Conservation (phyloP, 495 filamentous ascomycete species). For the Clavariopsis aquatica region DNA sequence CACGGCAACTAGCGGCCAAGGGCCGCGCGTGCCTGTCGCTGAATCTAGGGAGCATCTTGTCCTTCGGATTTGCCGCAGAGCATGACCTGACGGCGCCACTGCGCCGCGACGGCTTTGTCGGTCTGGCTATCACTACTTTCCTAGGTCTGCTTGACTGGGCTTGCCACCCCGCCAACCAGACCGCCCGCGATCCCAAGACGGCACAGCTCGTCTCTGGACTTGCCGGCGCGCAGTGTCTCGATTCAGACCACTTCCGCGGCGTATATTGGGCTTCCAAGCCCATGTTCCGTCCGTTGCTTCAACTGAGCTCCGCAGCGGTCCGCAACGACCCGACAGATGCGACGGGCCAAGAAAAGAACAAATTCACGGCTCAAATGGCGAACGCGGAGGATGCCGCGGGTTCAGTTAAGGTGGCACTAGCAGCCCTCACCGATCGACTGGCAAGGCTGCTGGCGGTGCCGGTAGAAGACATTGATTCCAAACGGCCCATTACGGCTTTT, state of each 20-base stretch:
- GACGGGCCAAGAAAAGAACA: background rate
- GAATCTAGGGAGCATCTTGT: slow-evolving; percentile 16
- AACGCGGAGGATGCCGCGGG: background rate
- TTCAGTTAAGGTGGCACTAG: background rate
- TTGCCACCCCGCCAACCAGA: slow-evolving; percentile 11
- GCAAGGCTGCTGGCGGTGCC: slow-evolving; percentile 23
- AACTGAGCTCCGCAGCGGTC: background rate
- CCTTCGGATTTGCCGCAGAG: slow-evolving; percentile 27
- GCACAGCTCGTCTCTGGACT: slow-evolving; percentile 21
- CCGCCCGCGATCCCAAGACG: background rate
- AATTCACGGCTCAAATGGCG: background rate
- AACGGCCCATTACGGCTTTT: slow-evolving; percentile 52
- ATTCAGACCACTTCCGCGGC: background rate
- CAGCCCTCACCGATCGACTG: slow-evolving; percentile 12
- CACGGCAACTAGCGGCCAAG: background rate
- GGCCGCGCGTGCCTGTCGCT: slow-evolving; percentile 4
- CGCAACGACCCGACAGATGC: background rate
- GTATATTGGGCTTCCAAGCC: slow-evolving; percentile 5
- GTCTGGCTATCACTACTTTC: slow-evolving; percentile 2
- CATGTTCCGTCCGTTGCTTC: slow-evolving; percentile 4
- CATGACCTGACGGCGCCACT: background rate
- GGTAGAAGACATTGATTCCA: slow-evolving; percentile 53
- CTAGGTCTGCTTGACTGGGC: slow-evolving; percentile 18
- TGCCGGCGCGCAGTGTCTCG: no score
- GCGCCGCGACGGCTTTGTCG: background rate